phyloP scores from a whole-genome alignment of 139 green algal genomes.

The Micromonas commoda region DNA sequence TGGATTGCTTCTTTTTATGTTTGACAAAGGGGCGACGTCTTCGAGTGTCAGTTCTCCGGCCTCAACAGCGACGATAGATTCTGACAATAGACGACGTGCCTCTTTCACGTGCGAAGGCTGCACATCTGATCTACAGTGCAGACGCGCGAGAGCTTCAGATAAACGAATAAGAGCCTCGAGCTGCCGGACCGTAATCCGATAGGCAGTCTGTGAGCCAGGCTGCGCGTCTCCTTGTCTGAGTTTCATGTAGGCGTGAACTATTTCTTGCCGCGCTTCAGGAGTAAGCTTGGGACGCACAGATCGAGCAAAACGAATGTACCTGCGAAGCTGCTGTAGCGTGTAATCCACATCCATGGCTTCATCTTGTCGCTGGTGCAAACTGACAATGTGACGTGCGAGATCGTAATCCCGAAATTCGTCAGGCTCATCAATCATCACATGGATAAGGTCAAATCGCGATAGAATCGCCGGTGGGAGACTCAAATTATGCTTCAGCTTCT shows the following conservation, averaged over 20 bases:
- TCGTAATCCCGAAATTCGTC: conserved; percentile 36
- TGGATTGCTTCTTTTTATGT: neutral
- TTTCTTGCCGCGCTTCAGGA: conserved; percentile 49
- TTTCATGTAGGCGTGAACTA: conserved; percentile 78
- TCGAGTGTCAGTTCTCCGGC: neutral
- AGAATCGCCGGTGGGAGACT: conserved; percentile 95
- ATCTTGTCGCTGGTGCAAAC: conserved; percentile 33
- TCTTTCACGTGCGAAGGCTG: conserved; percentile 51
- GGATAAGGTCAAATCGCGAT: conserved; percentile 90
- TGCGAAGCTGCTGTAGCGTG: conserved; percentile 79
- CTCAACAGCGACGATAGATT: conserved; percentile 25
- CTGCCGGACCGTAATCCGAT: conserved; percentile 79
- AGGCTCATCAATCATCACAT: conserved; percentile 44
- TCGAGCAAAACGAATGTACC: conserved; percentile 90
- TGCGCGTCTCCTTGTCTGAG: conserved; percentile 75
- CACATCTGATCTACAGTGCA: conserved; percentile 46
- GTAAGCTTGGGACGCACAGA: conserved; percentile 64
- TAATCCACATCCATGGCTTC: conserved; percentile 45
- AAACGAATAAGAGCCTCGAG: conserved; percentile 91
- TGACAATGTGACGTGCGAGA: conserved; percentile 47
- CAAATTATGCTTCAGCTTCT: conserved; percentile 94
- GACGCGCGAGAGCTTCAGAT: conserved; percentile 69
- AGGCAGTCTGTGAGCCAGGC: conserved; percentile 69
- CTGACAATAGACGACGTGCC: conserved; percentile 39
- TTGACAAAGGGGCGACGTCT: neutral